Evolutionary conservation across 1,139 yeast genomes (phyloP).

Genomic region (Candida sp.): DNA sequence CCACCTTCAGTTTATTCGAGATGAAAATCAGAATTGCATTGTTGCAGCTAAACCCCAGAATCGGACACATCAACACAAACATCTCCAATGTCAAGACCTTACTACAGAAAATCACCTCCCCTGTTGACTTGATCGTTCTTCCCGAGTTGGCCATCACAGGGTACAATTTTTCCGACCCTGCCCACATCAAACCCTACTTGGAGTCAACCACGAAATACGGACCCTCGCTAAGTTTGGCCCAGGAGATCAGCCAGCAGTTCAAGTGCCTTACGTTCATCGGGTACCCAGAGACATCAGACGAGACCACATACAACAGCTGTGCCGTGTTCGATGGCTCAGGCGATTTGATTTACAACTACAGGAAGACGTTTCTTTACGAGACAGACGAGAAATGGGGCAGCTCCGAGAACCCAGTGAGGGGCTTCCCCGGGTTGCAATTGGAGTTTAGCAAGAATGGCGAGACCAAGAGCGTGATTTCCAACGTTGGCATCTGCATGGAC

Average conservation of each 20-base stretch:
- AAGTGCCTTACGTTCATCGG: constrained; percentile 80
- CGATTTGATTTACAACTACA: constrained; percentile 62
- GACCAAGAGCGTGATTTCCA: constrained; percentile 33
- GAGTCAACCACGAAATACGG: constrained; percentile 46
- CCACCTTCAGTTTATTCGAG: not conserved
- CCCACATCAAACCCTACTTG: constrained; percentile 63
- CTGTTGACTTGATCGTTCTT: constrained; percentile 64
- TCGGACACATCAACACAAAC: constrained; percentile 65
- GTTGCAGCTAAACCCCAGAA: constrained; percentile 68
- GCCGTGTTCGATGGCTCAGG: constrained; percentile 67
- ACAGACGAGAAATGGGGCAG: constrained; percentile 89
- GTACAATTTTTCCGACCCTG: constrained; percentile 61
- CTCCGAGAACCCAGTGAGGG: constrained; percentile 60
- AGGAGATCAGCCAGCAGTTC: constrained; percentile 49
- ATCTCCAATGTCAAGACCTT: constrained; percentile 49
- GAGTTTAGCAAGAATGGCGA: constrained; percentile 19
- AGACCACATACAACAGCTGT: constrained; percentile 66
- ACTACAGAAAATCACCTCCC: constrained; percentile 20
- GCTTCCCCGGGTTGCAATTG: constrained; percentile 49
- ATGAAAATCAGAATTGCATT: constrained; percentile 57
- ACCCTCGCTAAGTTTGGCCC: constrained; percentile 61
- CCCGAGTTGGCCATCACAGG: constrained; percentile 93
- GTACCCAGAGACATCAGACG: constrained; percentile 63
- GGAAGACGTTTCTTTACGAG: constrained; percentile 79
- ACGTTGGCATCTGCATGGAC: constrained; percentile 96